Evolutionary conservation across 1,284 basidiomycete genomes (phyloP), one percentile per base, ranked within the genome.

Genomic region (Trametes pubescens): DNA sequence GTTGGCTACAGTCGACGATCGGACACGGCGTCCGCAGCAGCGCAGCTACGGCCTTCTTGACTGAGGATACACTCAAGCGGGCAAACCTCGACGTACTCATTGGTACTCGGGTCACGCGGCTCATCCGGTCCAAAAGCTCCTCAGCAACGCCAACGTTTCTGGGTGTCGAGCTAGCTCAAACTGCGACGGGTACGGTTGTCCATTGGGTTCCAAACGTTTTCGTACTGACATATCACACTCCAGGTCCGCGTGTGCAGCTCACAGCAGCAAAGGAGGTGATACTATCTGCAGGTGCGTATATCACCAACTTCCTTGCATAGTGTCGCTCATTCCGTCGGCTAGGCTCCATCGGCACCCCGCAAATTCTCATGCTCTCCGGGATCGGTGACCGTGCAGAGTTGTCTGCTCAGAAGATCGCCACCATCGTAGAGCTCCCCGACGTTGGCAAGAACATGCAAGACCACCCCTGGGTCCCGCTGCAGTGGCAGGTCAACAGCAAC

Each of bases 31-130:
- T 62, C 58, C 75, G 37, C 72, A 76, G 44, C 71, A 76, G 29
- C 68, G 71, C 74, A 7, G 71, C 74, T 1, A 69, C 65, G 38
- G 69, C 69, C 24, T 75, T 74, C 57, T 66, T 84, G 14, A 29
- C 34, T 9, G 67, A 67, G 4, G 72, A 75, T 13, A 64, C 69
- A 2, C 69, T 77, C 7, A 62, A 63, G 24, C 68, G 80, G 72
- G 7, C 40, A 43, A 84, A 84, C 65, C 65, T 84, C 9, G 76
- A 80, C 48, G 74, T 84, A 32, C 64, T 83, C 1, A 63, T 82
- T 21, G 74, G 79, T 40, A 75, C 79, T 0, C 77, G 76, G 46
- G 82, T 80, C 3, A 78, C 75, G 10, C 74, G 75, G 48, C 66
- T 84, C 4, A 24, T 81, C 21, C 71, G 74, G 43, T 74, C 75